A percentile compares a stretch with the other conserved stretches of the same genome.
Conservation (phyloP, 331 rosid genomes). For the Acacia concinna region DNA sequence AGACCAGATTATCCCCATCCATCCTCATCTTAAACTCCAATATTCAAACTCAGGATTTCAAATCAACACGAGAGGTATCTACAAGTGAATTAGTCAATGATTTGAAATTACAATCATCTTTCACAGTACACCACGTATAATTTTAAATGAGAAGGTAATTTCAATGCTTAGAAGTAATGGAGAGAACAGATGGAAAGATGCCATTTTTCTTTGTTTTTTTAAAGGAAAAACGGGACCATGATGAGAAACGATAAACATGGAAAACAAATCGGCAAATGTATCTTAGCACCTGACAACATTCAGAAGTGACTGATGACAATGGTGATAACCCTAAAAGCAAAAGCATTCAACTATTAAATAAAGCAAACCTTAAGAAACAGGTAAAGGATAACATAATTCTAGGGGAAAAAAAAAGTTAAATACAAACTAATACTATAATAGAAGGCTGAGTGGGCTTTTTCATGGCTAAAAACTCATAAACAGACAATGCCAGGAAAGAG, state of each 20-base stretch:
- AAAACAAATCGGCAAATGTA: not conserved
- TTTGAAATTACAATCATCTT: not conserved
- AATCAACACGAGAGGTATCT: not conserved
- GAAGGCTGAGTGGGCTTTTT: conserved; percentile 1
- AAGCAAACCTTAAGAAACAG: not conserved
- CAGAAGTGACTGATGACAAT: not conserved
- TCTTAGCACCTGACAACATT: not conserved
- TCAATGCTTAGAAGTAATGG: not conserved
- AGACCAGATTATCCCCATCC: too few relatives aligned
- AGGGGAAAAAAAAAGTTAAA: not conserved
- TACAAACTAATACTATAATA: not conserved
- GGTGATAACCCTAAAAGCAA: conserved; percentile 19
- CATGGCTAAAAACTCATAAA: conserved; percentile 1
- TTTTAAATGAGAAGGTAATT: not conserved
- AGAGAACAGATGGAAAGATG: not conserved
- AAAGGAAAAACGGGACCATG: not conserved
- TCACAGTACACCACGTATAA: not conserved
- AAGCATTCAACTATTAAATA: not conserved
- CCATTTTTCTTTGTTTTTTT: not conserved
- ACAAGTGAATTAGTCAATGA: not conserved
- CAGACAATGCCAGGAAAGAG: not conserved
- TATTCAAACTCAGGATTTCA: not conserved
- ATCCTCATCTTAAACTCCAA: too few relatives aligned
- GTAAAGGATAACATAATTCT: not conserved
- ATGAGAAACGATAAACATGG: not conserved